These are phyloP conservation scores for Cercospora zeae-maydis DNA, from an alignment of 2,329 filamentous ascomycete species.

Conservation along the genomic window DNA sequence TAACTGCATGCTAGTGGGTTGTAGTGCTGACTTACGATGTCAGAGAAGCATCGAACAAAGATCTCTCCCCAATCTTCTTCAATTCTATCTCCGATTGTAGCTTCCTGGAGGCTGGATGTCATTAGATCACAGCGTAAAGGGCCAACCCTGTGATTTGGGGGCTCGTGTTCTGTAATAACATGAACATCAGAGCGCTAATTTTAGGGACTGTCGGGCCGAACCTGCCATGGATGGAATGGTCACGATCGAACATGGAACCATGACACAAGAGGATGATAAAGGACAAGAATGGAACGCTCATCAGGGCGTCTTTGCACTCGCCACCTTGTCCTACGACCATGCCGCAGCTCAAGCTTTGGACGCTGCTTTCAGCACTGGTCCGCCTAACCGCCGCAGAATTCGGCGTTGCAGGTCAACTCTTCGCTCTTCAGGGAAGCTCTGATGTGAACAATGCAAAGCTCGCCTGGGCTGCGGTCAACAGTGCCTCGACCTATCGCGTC, in stretches of 20 bases:
- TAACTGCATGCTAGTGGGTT: background rate
- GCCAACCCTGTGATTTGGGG: background rate
- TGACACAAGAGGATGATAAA: background rate
- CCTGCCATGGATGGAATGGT: background rate
- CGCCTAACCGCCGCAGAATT: constrained; percentile 16
- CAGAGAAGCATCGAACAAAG: background rate
- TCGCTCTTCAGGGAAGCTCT: constrained; percentile 16
- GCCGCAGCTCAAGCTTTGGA: background rate
- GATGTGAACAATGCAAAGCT: constrained; percentile 23
- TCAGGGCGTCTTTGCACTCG: background rate
- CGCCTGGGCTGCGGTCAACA: constrained; percentile 14
- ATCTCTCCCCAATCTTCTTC: background rate
- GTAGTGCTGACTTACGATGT: background rate
- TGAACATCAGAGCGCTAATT: background rate
- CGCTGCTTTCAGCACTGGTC: constrained; percentile 6
- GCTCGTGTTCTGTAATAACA: background rate
- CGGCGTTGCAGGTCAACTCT: constrained; percentile 21
- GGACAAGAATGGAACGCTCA: background rate
- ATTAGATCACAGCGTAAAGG: background rate
- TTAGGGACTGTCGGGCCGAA: background rate
- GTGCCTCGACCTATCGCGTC: constrained; percentile 18
- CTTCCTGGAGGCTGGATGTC: background rate
- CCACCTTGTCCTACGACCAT: background rate
- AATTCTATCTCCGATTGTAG: background rate
- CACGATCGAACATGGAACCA: background rate